Evolutionary conservation across 176 grass and related monocot genomes (phyloP), one percentile per base, ranked within the genome.

Genomic region (Cenchrus fungigraminus): DNA sequence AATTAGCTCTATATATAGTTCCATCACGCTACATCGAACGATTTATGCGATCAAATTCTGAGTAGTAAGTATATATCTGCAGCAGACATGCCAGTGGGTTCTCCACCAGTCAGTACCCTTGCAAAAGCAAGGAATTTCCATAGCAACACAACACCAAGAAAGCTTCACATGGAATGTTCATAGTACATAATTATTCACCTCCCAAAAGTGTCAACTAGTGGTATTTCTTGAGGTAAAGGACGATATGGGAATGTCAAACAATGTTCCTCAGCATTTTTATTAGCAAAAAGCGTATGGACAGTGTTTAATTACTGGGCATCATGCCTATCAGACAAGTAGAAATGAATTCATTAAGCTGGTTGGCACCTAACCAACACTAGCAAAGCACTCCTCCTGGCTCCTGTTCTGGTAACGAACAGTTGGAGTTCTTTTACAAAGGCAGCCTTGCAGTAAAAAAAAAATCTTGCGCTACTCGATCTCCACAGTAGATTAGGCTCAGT

Each of bases 81-180:
- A 80, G 40, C 20, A 80, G 57, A 78, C 83, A 88, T 13, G 59
- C 59, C 50, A 74, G 68, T 80, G 76, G 87, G 68, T 84, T 79
- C 87, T 84, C 81, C 86, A 88, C 74, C 80, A 65, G 57, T 73
- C 53, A 55, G 68, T 80, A 73, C 46, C 34, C 19, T 47, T 55
- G 79, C 28, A 55, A 73, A 86, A 73, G 42, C 5, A 73, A 29
- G 16, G 72, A 28, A 76, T 79, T 88, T 78, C 63, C 46, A 64
- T 54, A 45, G 12, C 80, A 65, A 71, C 44, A 13, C 45, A 71
- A 71, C 46, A 65, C 29, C 68, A 55, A 31, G 74, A 82, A 82
- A 32, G 49, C 37, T 84, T 76, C 82, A 80, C 51, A 44, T 22
- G 47, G 53, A 89, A 81, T 62, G 55, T 77, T 55, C 29, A 59